Base-by-base conservation (phyloP, 768 basidiomycete genomes). In the Trametopsis cervina region DNA sequence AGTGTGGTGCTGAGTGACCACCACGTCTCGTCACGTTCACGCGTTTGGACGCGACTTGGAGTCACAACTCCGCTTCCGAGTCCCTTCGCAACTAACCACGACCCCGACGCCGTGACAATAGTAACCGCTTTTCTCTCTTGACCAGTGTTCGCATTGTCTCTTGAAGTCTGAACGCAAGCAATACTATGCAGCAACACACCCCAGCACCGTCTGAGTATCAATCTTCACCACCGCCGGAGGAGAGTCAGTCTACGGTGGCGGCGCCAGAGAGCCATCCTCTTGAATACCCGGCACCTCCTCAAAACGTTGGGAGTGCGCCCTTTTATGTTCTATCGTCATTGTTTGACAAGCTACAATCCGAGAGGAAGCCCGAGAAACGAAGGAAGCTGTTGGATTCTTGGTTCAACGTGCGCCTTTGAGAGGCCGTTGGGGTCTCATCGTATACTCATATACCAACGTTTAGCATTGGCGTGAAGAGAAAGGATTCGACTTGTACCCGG, bases 381-480 rank as follows among this genome's bases (percentile, higher is more conserved):
- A 77, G 76, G 52, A 85, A 77, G 58, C 67, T 84, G 4, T 63
- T 96, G n/a, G 68, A 70, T 40, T 69, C 74, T 13, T 94, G 92
- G 87, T 90, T 94, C 59, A 80, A 75, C 49, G 90, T 92, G 74
- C 29, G 29, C 29, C 15, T 7, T 33, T 65, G 83, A 49, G 13
- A 2, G 35, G 20, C 5, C 13, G 17, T 51, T 25, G 21, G 13
- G 45, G 29, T 33, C 15, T 3, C 22, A 40, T 37, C n/a, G 23
- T 54, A 37, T 55, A 37, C 47, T 42, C 44, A 38, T 24, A 12
- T 54, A 54, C 9, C 15, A 7, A 33, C 29, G 47, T 37, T 33
- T 56, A 90, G 85, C 81, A 85, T 59, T 98, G 93, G 91, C 76
- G 94, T 55, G 70, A 80, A 37, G 77, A 88, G 57, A 85, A 91